Percentiles rank a stretch among this genome's conserved stretches.
phyloP scores from a whole-genome alignment of 164 flowering plant species.

The Paratinospora sagittata region DNA sequence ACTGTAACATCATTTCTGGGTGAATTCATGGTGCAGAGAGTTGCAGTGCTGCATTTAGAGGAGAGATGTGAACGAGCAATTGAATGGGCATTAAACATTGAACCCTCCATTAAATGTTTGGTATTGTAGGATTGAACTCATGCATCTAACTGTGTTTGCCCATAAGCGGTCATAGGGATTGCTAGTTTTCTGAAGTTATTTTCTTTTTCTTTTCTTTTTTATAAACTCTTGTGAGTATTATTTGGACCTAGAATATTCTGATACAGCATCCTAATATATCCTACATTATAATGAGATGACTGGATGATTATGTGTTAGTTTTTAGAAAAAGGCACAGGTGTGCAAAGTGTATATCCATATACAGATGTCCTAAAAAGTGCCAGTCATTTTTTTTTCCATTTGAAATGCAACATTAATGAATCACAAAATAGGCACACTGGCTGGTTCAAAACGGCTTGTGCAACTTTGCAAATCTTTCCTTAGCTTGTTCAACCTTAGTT shows the following conservation, averaged over 20 bases:
- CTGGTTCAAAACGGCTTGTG: not conserved
- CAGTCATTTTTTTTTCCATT: not conserved
- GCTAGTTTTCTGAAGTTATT: conserved; percentile 14
- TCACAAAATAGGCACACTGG: not conserved
- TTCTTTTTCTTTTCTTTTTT: not conserved
- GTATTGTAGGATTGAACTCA: conserved; percentile 25
- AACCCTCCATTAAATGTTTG: conserved; percentile 71
- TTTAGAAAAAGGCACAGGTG: not conserved
- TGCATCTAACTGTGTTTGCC: not conserved
- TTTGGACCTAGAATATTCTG: not conserved
- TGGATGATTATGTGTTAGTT: not conserved
- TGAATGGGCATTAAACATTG: conserved; percentile 80
- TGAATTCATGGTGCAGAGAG: conserved; percentile 50
- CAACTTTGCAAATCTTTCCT: not conserved
- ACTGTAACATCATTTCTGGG: conserved; percentile 1
- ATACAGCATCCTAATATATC: not conserved
- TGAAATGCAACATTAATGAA: not conserved
- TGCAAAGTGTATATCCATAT: not conserved
- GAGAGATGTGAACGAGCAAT: conserved; percentile 93
- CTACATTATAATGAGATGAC: not conserved
- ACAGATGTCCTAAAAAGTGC: not conserved
- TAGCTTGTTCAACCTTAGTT: not conserved
- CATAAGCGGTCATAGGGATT: conserved; percentile 15
- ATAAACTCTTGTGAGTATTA: not conserved
- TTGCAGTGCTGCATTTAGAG: conserved; percentile 90